These are phyloP conservation scores for Begonia loranthoides DNA, from an alignment of 306 rosid genomes.

Conservation along the genomic window DNA sequence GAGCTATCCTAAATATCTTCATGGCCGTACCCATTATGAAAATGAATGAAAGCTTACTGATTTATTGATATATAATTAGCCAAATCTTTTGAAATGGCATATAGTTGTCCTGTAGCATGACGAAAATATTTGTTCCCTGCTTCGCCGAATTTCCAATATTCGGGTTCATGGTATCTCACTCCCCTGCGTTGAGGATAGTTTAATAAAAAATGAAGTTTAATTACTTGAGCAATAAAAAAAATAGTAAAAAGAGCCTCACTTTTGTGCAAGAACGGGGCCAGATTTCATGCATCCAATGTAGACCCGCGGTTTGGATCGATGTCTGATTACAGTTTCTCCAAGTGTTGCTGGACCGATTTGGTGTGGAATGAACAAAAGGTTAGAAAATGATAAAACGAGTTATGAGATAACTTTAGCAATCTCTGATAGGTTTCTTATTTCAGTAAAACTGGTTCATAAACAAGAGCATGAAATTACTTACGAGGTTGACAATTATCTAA, in stretches of 20 bases:
- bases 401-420: too few relatives aligned
- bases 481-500: too few relatives aligned
- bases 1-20: too few relatives aligned
- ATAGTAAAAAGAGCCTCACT: slow-evolving; percentile 25
- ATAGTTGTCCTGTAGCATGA: slow-evolving; percentile 95
- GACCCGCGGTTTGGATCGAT: slow-evolving; percentile 55
- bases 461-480: too few relatives aligned
- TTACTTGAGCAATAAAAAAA: slow-evolving; percentile 7
- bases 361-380: background rate
- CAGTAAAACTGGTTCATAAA: too few relatives aligned
- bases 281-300: slow-evolving; percentile 99
- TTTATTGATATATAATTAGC: slow-evolving; percentile 75
- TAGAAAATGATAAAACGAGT: background rate
- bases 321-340: slow-evolving; percentile 83
- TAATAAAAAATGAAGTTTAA: slow-evolving; percentile 16
- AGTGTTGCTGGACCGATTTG: slow-evolving; percentile 54
- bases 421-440: too few relatives aligned
- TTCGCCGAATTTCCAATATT: slow-evolving; percentile 94
- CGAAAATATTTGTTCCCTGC: slow-evolving; percentile 95
- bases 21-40: background rate
- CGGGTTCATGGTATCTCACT: slow-evolving; percentile 98
- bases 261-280: slow-evolving; percentile 87
- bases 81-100: slow-evolving; percentile 87
- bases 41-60: slow-evolving; percentile 44
- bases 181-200: slow-evolving; percentile 41